phyloP scores from a whole-genome alignment of 1,139 yeast genomes.

The Candida pseudoviswanathii region DNA sequence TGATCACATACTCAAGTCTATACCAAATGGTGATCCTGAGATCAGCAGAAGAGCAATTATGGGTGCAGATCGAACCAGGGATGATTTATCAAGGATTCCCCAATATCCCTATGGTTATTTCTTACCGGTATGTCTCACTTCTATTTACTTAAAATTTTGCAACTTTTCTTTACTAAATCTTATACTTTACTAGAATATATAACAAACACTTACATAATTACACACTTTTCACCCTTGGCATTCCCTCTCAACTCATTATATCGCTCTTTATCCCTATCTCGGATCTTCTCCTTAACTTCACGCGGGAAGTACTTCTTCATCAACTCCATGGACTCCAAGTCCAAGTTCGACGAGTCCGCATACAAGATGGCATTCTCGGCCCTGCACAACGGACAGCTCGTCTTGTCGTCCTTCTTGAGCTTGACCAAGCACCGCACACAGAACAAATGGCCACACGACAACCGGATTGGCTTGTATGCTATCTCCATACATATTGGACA shows the following conservation, averaged over 20 bases:
- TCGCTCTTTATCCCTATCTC: slow-evolving; percentile 59
- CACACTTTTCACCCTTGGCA: slow-evolving; percentile 28
- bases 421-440: slow-evolving; percentile 74
- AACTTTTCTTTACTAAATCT: background rate
- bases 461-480: slow-evolving; percentile 69
- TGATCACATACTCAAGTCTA: too few relatives aligned
- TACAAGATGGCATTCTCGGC: slow-evolving; percentile 48
- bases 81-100: too few relatives aligned
- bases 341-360: slow-evolving; percentile 66
- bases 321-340: slow-evolving; percentile 50
- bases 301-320: slow-evolving; percentile 65
- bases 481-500: slow-evolving; percentile 74
- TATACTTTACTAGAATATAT: background rate
- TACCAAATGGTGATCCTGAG: too few relatives aligned
- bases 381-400: slow-evolving; percentile 71
- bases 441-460: slow-evolving; percentile 65
- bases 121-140: too few relatives aligned
- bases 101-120: too few relatives aligned
- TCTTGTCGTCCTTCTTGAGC: slow-evolving; percentile 57
- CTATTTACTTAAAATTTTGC: too few relatives aligned
- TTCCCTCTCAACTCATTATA: slow-evolving; percentile 30
- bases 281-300: slow-evolving; percentile 64
- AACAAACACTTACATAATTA: slow-evolving; percentile 14
- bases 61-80: too few relatives aligned
- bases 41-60: too few relatives aligned